Conservation (phyloP, 441 rosid genomes). For the Codiaeum variegatum region DNA sequence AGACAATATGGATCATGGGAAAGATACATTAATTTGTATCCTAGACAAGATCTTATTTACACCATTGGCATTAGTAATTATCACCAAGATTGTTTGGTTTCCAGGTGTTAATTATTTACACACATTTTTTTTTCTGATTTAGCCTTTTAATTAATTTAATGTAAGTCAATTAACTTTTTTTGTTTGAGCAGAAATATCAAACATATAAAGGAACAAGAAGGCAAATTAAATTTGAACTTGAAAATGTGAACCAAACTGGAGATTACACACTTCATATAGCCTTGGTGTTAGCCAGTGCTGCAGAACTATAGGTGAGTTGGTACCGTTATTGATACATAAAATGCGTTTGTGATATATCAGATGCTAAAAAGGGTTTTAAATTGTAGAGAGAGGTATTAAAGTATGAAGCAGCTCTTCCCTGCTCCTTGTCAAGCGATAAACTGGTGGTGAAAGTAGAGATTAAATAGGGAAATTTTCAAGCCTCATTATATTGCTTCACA, state of each 20-base stretch:
- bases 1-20: constrained; percentile 89
- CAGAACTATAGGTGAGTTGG: constrained; percentile 71
- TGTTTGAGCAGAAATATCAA: neutral
- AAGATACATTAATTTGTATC: constrained; percentile 68
- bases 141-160: neutral
- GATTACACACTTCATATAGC: constrained; percentile 65
- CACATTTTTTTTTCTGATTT: neutral
- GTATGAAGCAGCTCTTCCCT: too few relatives aligned
- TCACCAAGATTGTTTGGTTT: constrained; percentile 61
- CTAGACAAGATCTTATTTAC: constrained; percentile 59
- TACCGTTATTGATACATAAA: too few relatives aligned
- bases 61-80: constrained; percentile 50
- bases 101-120: too few relatives aligned
- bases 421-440: neutral
- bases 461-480: neutral
- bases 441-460: neutral
- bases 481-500: neutral
- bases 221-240: constrained; percentile 55
- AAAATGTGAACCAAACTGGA: constrained; percentile 24
- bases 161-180: neutral
- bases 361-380: too few relatives aligned
- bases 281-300: constrained; percentile 55
- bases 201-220: constrained; percentile 47
- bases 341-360: too few relatives aligned
- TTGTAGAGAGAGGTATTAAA: too few relatives aligned